phyloP scores from a whole-genome alignment of 805 yeast genomes.

The Candida methanosorbosa region DNA sequence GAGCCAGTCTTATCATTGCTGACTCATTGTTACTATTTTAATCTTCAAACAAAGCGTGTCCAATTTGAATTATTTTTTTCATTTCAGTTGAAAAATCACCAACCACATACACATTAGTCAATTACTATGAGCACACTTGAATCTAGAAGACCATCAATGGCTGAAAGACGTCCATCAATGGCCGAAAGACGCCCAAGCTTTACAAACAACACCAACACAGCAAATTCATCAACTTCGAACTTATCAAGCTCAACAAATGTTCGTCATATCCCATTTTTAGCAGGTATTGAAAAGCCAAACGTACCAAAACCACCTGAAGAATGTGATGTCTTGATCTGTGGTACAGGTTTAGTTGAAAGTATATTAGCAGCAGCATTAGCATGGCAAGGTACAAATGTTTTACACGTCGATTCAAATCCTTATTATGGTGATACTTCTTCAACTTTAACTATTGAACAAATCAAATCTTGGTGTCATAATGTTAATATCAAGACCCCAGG shows the following conservation, averaged over 20 bases:
- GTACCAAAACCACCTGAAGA: slow-evolving; percentile 55
- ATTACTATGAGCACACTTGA: slow-evolving; percentile 17
- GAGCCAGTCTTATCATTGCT: no score
- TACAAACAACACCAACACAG: not conserved
- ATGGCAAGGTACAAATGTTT: slow-evolving; percentile 96
- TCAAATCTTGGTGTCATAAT: slow-evolving; percentile 71
- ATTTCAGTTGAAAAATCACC: no score
- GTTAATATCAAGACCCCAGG: slow-evolving; percentile 41
- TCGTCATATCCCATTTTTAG: slow-evolving; percentile 66
- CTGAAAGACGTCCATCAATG: slow-evolving; percentile 55
- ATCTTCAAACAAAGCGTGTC: no score
- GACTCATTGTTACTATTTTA: no score
- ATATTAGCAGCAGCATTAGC: slow-evolving; percentile 89
- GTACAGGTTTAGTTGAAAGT: slow-evolving; percentile 87
- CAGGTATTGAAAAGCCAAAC: slow-evolving; percentile 69
- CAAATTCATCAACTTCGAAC: not conserved
- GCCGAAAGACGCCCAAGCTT: slow-evolving; percentile 27
- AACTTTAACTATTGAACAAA: slow-evolving; percentile 78
- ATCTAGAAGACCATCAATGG: slow-evolving; percentile 53
- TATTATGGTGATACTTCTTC: slow-evolving; percentile 89
- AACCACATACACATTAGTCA: no score
- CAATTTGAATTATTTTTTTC: no score
- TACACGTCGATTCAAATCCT: slow-evolving; percentile 78
- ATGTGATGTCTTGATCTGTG: slow-evolving; percentile 84
- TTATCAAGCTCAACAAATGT: slow-evolving; percentile 25